Evolutionary conservation across 23 red algal species (phyloP), one percentile per base, ranked within the genome.

Genomic region (Gracilaria caudata): DNA sequence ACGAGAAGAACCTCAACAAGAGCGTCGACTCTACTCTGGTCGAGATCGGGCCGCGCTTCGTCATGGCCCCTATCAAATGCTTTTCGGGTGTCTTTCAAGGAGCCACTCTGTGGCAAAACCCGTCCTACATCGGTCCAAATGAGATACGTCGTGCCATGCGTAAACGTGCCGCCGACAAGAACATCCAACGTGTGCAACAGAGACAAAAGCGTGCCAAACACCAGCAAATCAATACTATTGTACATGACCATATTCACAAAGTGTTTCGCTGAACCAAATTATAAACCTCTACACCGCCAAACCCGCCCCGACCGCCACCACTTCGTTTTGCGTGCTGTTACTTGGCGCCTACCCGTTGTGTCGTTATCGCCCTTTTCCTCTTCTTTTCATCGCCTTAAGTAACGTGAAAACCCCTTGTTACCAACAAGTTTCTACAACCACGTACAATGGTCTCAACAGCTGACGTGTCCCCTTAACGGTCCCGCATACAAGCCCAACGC

Each of bases 41-140:
- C 23, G 96, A 98, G 71, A 98, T 98, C 84, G 96, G 96, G 17
- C 96, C 96, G 8, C 78, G 96, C 29, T 93, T 98, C 43, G 96
- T 98, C 58, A 63, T 98, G 64, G 83, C 80, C 57, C 96, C 96
- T 47, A 94, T 98, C 77, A 94, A 94, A 46, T 73, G 94, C 23
- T 95, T 98, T 41, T 77, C 83, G 1, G 96, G 90, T 38, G 80
- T 75, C 81, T 90, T 98, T 54, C 59, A 86, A 23, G 96, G 96
- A 3, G 74, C 77, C 41, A 93, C 89, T n/a, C 33, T 95, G 7
- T 98, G 92, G 86, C 92, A 98, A 54, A 98, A 98, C 64, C 51
- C 6, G 16, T 51, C 73, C 60, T 98, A 95, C 78, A 84, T 98
- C 25, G 70, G 77, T 46, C 96, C 96, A 45, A 98, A 98, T 46